Percentiles rank a stretch among this genome's conserved stretches.
These are phyloP conservation scores for Picea glauca DNA, from an alignment of 75 land plant species.

Conservation along the genomic window DNA sequence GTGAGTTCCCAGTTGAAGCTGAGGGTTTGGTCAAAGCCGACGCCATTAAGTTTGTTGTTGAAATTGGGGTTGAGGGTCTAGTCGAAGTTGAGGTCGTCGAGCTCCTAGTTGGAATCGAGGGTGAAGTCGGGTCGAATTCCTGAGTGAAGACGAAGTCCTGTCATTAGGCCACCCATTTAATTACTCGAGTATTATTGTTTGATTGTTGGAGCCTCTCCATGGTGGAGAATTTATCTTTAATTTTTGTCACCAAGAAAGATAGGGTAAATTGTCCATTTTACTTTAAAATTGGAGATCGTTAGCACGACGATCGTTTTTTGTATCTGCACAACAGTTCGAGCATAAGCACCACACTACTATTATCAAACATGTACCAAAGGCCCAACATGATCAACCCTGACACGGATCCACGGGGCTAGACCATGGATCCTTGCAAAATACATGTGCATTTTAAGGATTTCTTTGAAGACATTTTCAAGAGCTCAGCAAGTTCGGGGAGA, in stretches of 20 bases:
- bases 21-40: too few species aligned
- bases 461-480: too few species aligned
- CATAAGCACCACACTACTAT: slow-evolving; percentile 63
- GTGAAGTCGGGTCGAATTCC: too few species aligned
- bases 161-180: too few species aligned
- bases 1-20: too few species aligned
- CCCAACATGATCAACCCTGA: slow-evolving; percentile 81
- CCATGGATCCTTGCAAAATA: slow-evolving; percentile 70
- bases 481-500: too few species aligned
- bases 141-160: too few species aligned
- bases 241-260: slow-evolving; percentile 76
- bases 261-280: slow-evolving; percentile 79
- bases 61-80: too few species aligned
- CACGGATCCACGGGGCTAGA: slow-evolving; percentile 53
- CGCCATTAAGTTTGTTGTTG: too few species aligned
- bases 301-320: slow-evolving; percentile 75
- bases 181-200: too few species aligned
- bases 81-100: too few species aligned
- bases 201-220: neutral
- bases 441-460: slow-evolving; percentile 61
- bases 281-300: slow-evolving; percentile 79
- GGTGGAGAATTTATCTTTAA: slow-evolving; percentile 75
- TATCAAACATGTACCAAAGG: slow-evolving; percentile 84
- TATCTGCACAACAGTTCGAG: slow-evolving; percentile 70
- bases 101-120: too few species aligned